A percentile compares a stretch with the other conserved stretches of the same genome.
Evolutionary conservation across 2,329 filamentous ascomycete genomes (phyloP).

Genomic region (Teratosphaeria nubilosa): DNA sequence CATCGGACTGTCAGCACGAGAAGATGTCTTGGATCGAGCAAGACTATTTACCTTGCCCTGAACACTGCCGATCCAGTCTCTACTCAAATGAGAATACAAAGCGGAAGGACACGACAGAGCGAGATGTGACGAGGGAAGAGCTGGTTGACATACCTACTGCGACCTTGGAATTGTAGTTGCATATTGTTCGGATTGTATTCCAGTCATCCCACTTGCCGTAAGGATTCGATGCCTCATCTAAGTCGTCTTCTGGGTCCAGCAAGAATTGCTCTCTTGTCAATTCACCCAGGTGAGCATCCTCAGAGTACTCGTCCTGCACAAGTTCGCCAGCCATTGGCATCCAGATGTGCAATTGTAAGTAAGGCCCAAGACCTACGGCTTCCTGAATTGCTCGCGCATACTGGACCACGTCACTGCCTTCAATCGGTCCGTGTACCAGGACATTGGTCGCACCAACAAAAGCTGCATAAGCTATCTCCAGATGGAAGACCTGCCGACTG

Average conservation of each 20-base stretch:
- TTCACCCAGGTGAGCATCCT: slow-evolving; percentile 43
- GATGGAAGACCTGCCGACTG: slow-evolving; percentile 78
- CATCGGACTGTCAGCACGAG: neutral
- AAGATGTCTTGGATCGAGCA: neutral
- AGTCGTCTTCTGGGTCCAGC: slow-evolving; percentile 9
- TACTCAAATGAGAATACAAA: neutral
- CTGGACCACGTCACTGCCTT: slow-evolving; percentile 47
- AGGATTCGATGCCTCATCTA: slow-evolving; percentile 32
- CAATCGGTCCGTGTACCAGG: slow-evolving; percentile 62
- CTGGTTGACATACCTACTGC: slow-evolving; percentile 57
- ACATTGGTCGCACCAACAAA: slow-evolving; percentile 86
- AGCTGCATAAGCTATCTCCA: slow-evolving; percentile 88
- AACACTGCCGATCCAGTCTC: neutral
- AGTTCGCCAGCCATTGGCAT: slow-evolving; percentile 74
- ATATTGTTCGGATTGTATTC: slow-evolving; percentile 76
- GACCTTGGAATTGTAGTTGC: slow-evolving; percentile 73
- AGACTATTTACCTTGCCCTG: neutral
- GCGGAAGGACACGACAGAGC: neutral
- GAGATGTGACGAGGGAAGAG: neutral
- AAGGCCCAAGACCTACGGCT: slow-evolving; percentile 61
- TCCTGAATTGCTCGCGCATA: slow-evolving; percentile 81
- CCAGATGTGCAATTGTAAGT: slow-evolving; percentile 70
- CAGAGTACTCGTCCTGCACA: slow-evolving; percentile 45
- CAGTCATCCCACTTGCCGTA: slow-evolving; percentile 88
- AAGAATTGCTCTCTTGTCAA: slow-evolving; percentile 30